Base-by-base conservation (phyloP, 2,329 filamentous ascomycete genomes). In the Ramularia endophylla region DNA sequence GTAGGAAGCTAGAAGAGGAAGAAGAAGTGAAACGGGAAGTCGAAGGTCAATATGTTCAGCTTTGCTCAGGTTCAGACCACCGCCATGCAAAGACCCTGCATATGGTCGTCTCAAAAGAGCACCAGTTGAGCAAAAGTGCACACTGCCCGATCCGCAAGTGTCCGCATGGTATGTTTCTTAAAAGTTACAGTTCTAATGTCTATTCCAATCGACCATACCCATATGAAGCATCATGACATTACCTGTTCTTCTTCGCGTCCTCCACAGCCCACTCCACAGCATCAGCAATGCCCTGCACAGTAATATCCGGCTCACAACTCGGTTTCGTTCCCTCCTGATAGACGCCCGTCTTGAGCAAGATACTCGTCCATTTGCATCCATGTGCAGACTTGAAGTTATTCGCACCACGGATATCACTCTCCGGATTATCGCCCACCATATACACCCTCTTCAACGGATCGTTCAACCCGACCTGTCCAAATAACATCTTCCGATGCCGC, bases 371-470 rank as follows among this genome's bases (percentile, higher is more conserved):
- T 44, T 80, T 70, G n/a, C 80, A 85, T 7, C 81, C 82, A 42
- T 74, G 65, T 3, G 73, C 68, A 48, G 83, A 85, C 32, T 68
- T 58, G 58, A 84, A 95, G 33, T 76, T 74, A 60, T 94, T 94
- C 15, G 87, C 89, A 5, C 92, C 92, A 4, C 78, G 72, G 51
- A 98, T 95, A 62, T 98, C 92, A 53, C 85, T 92, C 59, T 87
- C 87, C 4, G 70, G 70, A 44, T 73, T 74, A 43, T 73, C 70
- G 1, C 92, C 92, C 30, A 97, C 78, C 90, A 97, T 97, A 65
- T 94, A 97, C 8, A 97, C 88, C 31, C 74, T 77, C 55, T 73
- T 72, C 41, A 95, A 64, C n/a, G 74, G 72, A 15, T 46, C 51
- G 40, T 49, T 48, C 34, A 60, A 33, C 2, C 58, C 58, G 28